Conservation (phyloP, 768 basidiomycete species). For the Galerina marginata region DNA sequence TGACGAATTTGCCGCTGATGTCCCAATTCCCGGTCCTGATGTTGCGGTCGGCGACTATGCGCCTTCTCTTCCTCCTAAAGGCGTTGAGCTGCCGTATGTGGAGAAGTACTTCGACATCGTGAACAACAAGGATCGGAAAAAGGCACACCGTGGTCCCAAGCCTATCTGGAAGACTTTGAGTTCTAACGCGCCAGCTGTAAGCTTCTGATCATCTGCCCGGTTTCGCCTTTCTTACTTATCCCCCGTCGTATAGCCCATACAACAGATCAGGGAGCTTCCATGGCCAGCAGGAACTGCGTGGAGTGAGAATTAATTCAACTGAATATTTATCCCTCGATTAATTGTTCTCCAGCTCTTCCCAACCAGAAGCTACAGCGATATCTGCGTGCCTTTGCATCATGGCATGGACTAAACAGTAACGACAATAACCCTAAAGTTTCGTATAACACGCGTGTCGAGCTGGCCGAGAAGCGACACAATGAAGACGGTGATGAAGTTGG, state of each 20-base stretch:
- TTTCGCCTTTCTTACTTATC: background rate
- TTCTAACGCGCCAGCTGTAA: constrained; percentile 41
- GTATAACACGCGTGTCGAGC: constrained; percentile 56
- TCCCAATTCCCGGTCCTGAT: constrained; percentile 41
- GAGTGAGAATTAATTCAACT: constrained; percentile 26
- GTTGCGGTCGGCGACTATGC: constrained; percentile 38
- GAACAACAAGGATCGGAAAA: constrained; percentile 21
- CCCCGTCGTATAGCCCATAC: constrained; percentile 23
- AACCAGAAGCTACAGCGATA: constrained; percentile 41
- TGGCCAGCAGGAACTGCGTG: constrained; percentile 39
- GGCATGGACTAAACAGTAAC: constrained; percentile 46
- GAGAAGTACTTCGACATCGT: constrained; percentile 28
- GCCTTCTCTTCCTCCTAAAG: constrained; percentile 41
- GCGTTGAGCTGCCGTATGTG: constrained; percentile 33
- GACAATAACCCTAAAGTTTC: constrained; percentile 43
- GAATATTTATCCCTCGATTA: background rate
- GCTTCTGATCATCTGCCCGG: background rate
- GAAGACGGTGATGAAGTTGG: constrained; percentile 34
- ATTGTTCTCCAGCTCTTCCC: constrained; percentile 31
- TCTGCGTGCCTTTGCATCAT: constrained; percentile 47
- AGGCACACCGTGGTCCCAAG: constrained; percentile 42
- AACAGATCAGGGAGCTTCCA: constrained; percentile 37
- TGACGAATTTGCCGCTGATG: constrained; percentile 39
- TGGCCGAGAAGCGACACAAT: constrained; percentile 43
- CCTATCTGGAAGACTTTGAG: constrained; percentile 41